Conservation (phyloP, 768 basidiomycete species). For the Tricholoma hemisulphureum region DNA sequence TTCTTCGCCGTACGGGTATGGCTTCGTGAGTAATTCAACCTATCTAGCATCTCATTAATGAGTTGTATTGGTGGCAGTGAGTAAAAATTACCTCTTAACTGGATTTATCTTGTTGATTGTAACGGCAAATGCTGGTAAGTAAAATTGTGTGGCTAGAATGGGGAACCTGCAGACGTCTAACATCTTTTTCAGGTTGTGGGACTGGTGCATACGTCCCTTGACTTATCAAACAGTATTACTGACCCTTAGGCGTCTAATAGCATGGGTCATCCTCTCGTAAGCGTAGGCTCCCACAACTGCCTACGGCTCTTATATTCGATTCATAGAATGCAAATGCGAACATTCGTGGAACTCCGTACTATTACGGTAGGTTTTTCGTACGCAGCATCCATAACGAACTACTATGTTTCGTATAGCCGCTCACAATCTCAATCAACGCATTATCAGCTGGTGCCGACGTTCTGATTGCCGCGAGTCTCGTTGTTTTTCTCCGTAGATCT, state of each 20-base stretch:
- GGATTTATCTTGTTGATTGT: slow-evolving; percentile 33
- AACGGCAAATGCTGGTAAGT: slow-evolving; percentile 31
- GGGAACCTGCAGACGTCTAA: background rate
- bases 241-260: slow-evolving; percentile 18
- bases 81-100: slow-evolving; percentile 35
- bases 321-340: slow-evolving; percentile 36
- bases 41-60: background rate
- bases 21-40: slow-evolving; percentile 31
- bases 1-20: slow-evolving; percentile 53
- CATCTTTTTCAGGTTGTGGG: slow-evolving; percentile 27
- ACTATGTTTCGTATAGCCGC: slow-evolving; percentile 25
- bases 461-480: slow-evolving; percentile 48
- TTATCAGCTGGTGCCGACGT: slow-evolving; percentile 47
- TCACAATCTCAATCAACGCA: slow-evolving; percentile 53
- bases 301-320: background rate
- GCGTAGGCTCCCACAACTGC: background rate
- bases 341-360: slow-evolving; percentile 32
- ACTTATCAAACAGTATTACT: background rate
- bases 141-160: background rate
- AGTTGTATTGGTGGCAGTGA: slow-evolving; percentile 29
- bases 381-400: background rate
- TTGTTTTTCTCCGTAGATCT: slow-evolving; percentile 42
- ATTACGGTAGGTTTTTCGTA: slow-evolving; percentile 32
- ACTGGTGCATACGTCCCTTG: slow-evolving; percentile 24
- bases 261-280: slow-evolving; percentile 43